Evolutionary conservation across 768 basidiomycete species (phyloP), one percentile per base, ranked within the genome.

Genomic region (Trametes villosa): DNA sequence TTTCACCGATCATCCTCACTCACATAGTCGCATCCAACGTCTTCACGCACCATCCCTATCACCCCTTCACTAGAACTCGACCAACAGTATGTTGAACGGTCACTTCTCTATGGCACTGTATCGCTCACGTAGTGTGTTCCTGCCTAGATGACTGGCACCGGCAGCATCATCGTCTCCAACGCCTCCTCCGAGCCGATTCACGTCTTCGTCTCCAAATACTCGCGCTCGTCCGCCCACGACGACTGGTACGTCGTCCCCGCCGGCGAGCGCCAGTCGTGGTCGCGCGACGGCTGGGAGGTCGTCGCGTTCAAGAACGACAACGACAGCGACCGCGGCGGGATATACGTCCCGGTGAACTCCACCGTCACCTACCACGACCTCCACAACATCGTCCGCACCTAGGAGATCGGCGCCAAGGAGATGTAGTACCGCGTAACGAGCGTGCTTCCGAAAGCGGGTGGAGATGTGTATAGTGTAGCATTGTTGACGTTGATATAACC

Each of bases 131-230:
- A 34, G 8, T 18, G 45, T 4, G 9, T n/a, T n/a, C n/a, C n/a
- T n/a, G n/a, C n/a, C n/a, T n/a, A 31, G 38, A 33, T 44, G 58
- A 50, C 31, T n/a, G n/a, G n/a, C n/a, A n/a, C n/a, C 46, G 50
- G 57, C 49, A 54, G 46, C 59, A 60, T 60, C 53, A 60, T 60
- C 53, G 59, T 60, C 38, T 27, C 34, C 38, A 55, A 55, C 41
- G 26, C 15, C 1, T 31, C 46, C 11, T 40, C 36, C 15, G 38
- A 24, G 26, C 12, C 53, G 34, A 24, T 54, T 30, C 22, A 27
- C 47, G 53, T 44, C 20, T 60, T 60, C 41, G 59, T 60, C 27
- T 60, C 59, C 53, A 60, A 60, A 48, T 60, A 60, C 36, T 42
- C 59, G 11, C 53, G 53, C 59, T 34, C 38, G 22, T 24, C 13